Evolutionary conservation across 2,329 filamentous ascomycete species (phyloP).

Genomic region (Rhytidhysteron rufulum): DNA sequence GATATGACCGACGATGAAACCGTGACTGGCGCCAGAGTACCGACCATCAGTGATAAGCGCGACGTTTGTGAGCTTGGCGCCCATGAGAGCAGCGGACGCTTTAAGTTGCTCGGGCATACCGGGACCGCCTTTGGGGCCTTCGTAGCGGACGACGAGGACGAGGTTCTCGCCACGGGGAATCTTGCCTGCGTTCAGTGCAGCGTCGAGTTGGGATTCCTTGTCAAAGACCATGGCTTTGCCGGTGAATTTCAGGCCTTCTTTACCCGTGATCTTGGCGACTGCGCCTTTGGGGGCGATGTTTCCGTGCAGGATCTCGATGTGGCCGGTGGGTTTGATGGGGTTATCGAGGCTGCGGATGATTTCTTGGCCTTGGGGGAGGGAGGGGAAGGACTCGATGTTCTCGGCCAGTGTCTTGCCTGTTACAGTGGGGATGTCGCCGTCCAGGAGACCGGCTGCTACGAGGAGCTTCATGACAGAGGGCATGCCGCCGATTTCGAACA

Average conservation of each 20-base stretch:
- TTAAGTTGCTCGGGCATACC: slow-evolving; percentile 96
- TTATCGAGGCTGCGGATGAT: slow-evolving; percentile 79
- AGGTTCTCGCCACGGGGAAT: slow-evolving; percentile 75
- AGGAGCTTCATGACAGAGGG: slow-evolving; percentile 83
- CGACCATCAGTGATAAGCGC: slow-evolving; percentile 89
- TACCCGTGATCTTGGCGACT: slow-evolving; percentile 94
- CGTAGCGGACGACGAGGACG: slow-evolving; percentile 87
- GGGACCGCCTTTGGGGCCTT: slow-evolving; percentile 87
- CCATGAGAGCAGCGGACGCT: slow-evolving; percentile 87
- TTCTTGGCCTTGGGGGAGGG: slow-evolving; percentile 70
- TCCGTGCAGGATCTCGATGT: slow-evolving; percentile 82
- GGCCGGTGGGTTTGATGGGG: slow-evolving; percentile 82
- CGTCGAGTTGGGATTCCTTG: slow-evolving; percentile 76
- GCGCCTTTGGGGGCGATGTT: slow-evolving; percentile 86
- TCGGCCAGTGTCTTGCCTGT: slow-evolving; percentile 81
- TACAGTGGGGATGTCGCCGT: slow-evolving; percentile 75
- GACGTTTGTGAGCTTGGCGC: slow-evolving; percentile 80
- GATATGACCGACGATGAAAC: slow-evolving; percentile 92
- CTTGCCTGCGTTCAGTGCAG: slow-evolving; percentile 66
- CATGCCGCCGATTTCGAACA: slow-evolving; percentile 81
- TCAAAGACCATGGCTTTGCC: slow-evolving; percentile 82
- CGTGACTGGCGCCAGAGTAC: slow-evolving; percentile 83
- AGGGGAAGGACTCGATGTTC: slow-evolving; percentile 74
- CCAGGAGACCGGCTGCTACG: slow-evolving; percentile 69
- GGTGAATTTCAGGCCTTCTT: slow-evolving; percentile 79